These are phyloP conservation scores for Aspergillus ruber DNA, from an alignment of 2,329 filamentous ascomycete genomes.

Conservation along the genomic window DNA sequence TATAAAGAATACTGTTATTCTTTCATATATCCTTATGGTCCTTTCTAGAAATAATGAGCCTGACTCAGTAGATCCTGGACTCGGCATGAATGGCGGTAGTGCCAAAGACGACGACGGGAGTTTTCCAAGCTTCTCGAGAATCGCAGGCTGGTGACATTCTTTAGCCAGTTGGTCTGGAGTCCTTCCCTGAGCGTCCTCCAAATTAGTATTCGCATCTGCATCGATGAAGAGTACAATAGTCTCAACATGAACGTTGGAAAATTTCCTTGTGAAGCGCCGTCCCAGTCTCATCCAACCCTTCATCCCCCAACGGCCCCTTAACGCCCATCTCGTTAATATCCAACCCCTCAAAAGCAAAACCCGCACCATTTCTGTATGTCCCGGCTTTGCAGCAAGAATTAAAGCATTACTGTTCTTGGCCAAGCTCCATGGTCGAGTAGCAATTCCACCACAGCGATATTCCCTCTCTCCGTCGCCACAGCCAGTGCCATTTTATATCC, in stretches of 20 bases:
- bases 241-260: not conserved
- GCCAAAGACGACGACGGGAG: not conserved
- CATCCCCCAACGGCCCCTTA: not conserved
- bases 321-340: slow-evolving; percentile 4
- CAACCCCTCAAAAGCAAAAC: slow-evolving; percentile 2
- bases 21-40: no score
- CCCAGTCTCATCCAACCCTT: slow-evolving; percentile 1
- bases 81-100: no score
- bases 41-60: no score
- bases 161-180: not conserved
- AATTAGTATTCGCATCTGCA: not conserved
- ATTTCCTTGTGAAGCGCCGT: slow-evolving; percentile 3
- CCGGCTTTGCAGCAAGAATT: not conserved
- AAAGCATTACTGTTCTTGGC: not conserved
- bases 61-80: no score
- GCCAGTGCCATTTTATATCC: slow-evolving; percentile 1
- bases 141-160: not conserved
- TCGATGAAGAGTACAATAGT: slow-evolving; percentile 1
- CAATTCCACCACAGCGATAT: not conserved
- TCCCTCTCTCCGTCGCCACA: not conserved
- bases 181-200: slow-evolving; percentile 1
- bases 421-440: not conserved
- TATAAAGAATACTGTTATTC: no score
- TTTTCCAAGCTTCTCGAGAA: not conserved
- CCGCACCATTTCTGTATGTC: slow-evolving; percentile 1